Evolutionary conservation across 2,329 filamentous ascomycete genomes (phyloP).

Genomic region (Epichloe amarillans): DNA sequence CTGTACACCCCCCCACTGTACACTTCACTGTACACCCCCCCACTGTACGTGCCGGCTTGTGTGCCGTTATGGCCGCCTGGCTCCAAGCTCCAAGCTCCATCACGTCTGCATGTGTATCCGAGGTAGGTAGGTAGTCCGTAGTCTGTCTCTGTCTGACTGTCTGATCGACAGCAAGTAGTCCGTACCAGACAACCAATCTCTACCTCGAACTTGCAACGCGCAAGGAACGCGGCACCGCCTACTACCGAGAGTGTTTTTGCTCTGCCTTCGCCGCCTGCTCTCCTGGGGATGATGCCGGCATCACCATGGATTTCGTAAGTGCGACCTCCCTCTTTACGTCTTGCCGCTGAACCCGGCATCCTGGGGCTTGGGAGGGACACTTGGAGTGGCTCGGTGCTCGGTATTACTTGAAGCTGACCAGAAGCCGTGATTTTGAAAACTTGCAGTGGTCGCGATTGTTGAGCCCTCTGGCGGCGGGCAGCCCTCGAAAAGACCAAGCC

Average conservation of each 20-base stretch:
- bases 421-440: not conserved
- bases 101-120: too few relatives aligned
- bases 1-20: too few relatives aligned
- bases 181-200: not conserved
- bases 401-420: constrained; percentile 1
- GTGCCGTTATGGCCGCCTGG: too few relatives aligned
- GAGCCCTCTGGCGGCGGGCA: constrained; percentile 45
- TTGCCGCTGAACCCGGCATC: not conserved
- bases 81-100: too few relatives aligned
- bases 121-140: not conserved
- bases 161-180: not conserved
- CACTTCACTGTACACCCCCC: too few relatives aligned
- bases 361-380: not conserved
- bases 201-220: not conserved
- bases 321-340: not conserved
- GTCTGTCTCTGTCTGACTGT: too few relatives aligned
- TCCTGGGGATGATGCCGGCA: constrained; percentile 31
- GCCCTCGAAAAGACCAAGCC: constrained; percentile 42
- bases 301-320: constrained; percentile 45
- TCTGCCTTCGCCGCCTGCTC: not conserved
- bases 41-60: not conserved
- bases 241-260: not conserved
- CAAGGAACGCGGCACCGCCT: not conserved
- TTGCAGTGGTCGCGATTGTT: constrained; percentile 56
- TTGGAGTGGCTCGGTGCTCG: not conserved